phyloP scores from a whole-genome alignment of 1,284 basidiomycete species.

The Trichosporon faecale region DNA sequence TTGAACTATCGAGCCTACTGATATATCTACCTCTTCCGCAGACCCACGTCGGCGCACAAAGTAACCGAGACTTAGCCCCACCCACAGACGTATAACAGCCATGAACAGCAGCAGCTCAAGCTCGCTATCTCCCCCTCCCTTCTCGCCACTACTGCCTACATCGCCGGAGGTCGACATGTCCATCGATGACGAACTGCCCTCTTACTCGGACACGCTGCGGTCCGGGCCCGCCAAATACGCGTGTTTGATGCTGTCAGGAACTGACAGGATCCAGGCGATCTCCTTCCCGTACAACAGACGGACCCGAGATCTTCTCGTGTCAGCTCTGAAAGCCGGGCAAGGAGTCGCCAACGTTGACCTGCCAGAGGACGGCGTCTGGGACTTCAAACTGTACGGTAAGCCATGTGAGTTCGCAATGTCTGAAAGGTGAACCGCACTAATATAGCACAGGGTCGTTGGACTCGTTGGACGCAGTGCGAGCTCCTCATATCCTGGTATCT shows the following conservation, averaged over 20 bases:
- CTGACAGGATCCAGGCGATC: conserved; percentile 11
- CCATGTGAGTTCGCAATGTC: neutral
- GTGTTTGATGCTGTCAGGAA: conserved; percentile 1
- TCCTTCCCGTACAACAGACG: conserved; percentile 2
- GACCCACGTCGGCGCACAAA: neutral
- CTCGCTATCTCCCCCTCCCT: neutral
- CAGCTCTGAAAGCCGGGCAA: neutral
- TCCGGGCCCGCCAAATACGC: conserved; percentile 3
- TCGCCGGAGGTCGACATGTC: neutral
- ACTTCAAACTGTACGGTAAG: conserved; percentile 5
- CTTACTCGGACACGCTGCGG: neutral
- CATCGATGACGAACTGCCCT: neutral
- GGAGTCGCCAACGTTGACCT: neutral
- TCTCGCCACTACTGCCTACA: neutral
- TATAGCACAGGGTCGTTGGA: neutral
- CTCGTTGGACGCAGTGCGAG: neutral
- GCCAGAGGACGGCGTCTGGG: neutral
- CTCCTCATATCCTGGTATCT: neutral
- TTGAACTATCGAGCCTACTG: neutral
- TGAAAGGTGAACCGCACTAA: neutral
- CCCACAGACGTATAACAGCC: neutral
- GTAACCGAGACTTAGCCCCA: neutral
- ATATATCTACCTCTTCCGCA: neutral
- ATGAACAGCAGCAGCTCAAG: neutral
- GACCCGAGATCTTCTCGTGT: neutral